Base-by-base conservation (phyloP, 2,329 filamentous ascomycete species). In the Myriangium duriaei region DNA sequence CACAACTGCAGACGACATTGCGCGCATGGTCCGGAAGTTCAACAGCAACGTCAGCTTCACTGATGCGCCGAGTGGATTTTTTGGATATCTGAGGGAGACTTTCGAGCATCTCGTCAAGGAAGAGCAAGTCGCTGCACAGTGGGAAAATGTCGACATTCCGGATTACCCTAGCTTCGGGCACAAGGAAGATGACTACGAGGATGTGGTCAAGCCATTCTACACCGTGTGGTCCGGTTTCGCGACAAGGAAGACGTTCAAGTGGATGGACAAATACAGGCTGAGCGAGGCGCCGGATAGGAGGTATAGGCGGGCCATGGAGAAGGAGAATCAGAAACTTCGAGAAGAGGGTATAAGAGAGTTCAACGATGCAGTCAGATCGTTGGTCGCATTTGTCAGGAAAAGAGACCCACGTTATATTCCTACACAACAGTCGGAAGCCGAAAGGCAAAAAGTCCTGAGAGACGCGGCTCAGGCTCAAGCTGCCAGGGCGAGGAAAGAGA, bases 311-410 rank as follows among this genome's bases (percentile, higher is more conserved):
- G 52, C 84, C 28, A 93, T 96, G 78, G 91, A 96, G 55, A 95
- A 94, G 59, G 88, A 95, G 56, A 98, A 98, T 58, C 82, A 78
- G 49, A 81, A 81, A 46, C 61, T 80, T 15, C 74, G 91, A 37
- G 87, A 95, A 13, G 81, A 88, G 37, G 85, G 77, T 2, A 74
- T 81, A 9, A 74, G 80, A 40, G 83, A 94, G 47, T 96, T 94
- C 63, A 96, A 95, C 58, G 86, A 94, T 43, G 81, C 86, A 3
- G 85, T 98, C 18, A 68, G 84, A 40, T 82, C 85, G 5, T 69
- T 98, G 10, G 81, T 96, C 2, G 71, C 77, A 2, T 96, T 96
- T 59, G 81, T 88, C 11, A 79, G 84, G 47, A 96, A 94, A 62
- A 74, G 91, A 21, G 91, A 98, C 54, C 85, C 86, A 1, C 76